Evolutionary conservation across 1,284 basidiomycete genomes (phyloP).

Genomic region (Moesziomyces sp.): DNA sequence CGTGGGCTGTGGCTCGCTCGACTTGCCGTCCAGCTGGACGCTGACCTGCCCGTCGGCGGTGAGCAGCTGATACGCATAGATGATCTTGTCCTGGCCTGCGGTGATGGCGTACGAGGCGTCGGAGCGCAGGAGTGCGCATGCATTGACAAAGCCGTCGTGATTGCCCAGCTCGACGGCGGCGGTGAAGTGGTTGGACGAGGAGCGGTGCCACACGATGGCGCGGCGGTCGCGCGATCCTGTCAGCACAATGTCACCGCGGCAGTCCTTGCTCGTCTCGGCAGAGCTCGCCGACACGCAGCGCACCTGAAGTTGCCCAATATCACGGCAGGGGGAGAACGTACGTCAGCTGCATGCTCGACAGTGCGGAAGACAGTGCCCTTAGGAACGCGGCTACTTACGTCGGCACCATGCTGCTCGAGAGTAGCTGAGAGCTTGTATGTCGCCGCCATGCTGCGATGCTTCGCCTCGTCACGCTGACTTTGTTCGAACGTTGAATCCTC

Average conservation of each 20-base stretch:
- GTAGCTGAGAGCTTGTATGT: constrained; percentile 52
- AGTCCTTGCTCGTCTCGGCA: constrained; percentile 24
- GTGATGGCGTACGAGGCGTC: constrained; percentile 46
- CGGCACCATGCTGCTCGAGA: constrained; percentile 54
- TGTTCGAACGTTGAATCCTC: neutral
- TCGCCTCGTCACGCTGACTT: neutral
- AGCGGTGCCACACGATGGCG: constrained; percentile 48
- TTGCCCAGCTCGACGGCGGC: constrained; percentile 37
- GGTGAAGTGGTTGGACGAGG: constrained; percentile 45
- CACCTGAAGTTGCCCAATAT: constrained; percentile 8
- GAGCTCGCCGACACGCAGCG: constrained; percentile 52
- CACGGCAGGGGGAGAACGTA: too few relatives aligned
- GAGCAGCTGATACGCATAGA: constrained; percentile 58
- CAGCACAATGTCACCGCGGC: constrained; percentile 41
- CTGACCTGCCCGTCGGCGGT: constrained; percentile 14
- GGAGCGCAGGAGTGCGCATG: constrained; percentile 34
- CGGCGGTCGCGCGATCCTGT: constrained; percentile 54
- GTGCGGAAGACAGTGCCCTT: too few relatives aligned
- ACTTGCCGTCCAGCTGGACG: constrained; percentile 29
- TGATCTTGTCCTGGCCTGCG: constrained; percentile 62
- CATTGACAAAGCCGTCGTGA: constrained; percentile 64
- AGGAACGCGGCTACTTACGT: constrained; percentile 31
- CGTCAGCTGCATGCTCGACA: too few relatives aligned
- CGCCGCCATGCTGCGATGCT: constrained; percentile 9
- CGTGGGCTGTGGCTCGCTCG: constrained; percentile 25